Percentiles rank a stretch among this genome's conserved stretches.
These are phyloP conservation scores for Cladosporium sp. DNA, from an alignment of 2,329 filamentous ascomycete genomes.

Conservation along the genomic window DNA sequence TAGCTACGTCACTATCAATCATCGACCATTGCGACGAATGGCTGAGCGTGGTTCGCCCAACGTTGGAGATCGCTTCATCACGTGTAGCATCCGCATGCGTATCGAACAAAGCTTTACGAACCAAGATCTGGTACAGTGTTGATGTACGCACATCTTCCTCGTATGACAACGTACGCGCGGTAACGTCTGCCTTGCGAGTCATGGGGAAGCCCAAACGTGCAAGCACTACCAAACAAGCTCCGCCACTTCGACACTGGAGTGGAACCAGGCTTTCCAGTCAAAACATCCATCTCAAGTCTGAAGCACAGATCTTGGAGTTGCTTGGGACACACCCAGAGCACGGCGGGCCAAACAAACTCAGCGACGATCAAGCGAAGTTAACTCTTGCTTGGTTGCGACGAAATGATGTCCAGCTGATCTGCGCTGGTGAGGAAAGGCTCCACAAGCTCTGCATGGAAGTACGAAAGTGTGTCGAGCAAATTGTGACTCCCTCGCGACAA, in stretches of 20 bases:
- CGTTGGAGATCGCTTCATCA: neutral
- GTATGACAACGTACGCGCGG: constrained; percentile 83
- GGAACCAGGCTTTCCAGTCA: constrained; percentile 48
- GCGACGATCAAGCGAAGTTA: constrained; percentile 90
- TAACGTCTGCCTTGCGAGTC: constrained; percentile 83
- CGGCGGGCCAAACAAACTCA: constrained; percentile 90
- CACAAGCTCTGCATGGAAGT: constrained; percentile 92
- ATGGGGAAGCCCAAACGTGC: constrained; percentile 68
- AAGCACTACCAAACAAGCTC: constrained; percentile 43
- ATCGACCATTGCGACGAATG: constrained; percentile 11
- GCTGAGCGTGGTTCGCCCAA: neutral
- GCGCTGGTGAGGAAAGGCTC: constrained; percentile 89
- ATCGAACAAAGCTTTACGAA: constrained; percentile 49
- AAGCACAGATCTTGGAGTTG: constrained; percentile 83
- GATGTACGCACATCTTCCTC: constrained; percentile 87
- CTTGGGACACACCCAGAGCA: constrained; percentile 80
- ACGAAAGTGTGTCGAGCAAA: constrained; percentile 78
- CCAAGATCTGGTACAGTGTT: constrained; percentile 99
- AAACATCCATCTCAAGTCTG: constrained; percentile 67
- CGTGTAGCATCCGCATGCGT: neutral
- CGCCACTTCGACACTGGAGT: constrained; percentile 44
- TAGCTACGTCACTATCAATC: neutral
- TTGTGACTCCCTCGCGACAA: constrained; percentile 76
- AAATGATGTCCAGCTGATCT: constrained; percentile 86
- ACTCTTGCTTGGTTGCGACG: constrained; percentile 81